Base-by-base conservation (phyloP, 73 alveolate species). In the Stentor coeruleus region DNA sequence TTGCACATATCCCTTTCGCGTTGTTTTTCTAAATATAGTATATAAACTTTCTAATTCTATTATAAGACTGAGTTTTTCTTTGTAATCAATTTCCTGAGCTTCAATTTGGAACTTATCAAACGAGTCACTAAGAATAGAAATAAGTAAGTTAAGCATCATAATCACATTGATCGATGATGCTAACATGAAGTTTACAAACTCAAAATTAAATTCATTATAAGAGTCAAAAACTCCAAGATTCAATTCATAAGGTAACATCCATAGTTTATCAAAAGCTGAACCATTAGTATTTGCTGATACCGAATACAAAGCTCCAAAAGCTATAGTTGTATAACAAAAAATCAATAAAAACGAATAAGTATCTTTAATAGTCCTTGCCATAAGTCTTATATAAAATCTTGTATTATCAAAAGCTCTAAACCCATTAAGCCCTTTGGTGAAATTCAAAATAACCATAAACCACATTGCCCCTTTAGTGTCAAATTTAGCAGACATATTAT, bases 331-430 rank as follows among this genome's bases (percentile, higher is more conserved):
- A 33, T 66, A 66, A 20, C n/a, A 2, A 1, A 66, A 31, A 66
- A 66, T 66, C n/a, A 66, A 26, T 2, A 66, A 2, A 66, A 66
- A 66, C 1, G n/a, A 66, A 20, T 14, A 37, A 26, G 79, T 26
- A 40, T 66, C 79, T 20, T 20, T 28, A 0, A 31, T 31, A 33
- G 39, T 31, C 37, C 79, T 20, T 20, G 37, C 11, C 40, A 66
- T 15, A 14, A 66, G 33, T 26, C 42, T 33, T 0, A 66, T 31
- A 33, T 66, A 66, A 31, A 66, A 66, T 11, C 79, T 20, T 66
- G 79, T 66, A 14, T 33, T 33, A 33, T 66, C 79, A 31, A 66
- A 66, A 66, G 79, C 79, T 66, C 39, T 66, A 31, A 66, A 66
- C 1, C 14, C 11, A 40, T 20, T 31, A 37, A 66, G 79, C 39